phyloP scores from a whole-genome alignment of 208 protist species.

The Wallacemonas rigidus region DNA sequence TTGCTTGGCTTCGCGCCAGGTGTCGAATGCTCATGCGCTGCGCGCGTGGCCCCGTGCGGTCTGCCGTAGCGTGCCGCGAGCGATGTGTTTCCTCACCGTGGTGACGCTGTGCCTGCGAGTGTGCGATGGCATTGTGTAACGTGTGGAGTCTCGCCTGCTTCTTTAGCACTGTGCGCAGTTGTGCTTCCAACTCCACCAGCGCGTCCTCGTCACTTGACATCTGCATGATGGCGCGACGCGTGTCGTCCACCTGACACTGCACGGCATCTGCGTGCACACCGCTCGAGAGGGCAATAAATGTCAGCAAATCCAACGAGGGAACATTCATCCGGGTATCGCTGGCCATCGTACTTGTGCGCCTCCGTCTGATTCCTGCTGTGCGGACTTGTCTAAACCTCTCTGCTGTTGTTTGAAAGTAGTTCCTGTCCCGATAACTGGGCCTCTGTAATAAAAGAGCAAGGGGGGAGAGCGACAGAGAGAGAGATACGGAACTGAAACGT shows the following conservation, averaged over 20 bases:
- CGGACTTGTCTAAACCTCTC: too few relatives aligned
- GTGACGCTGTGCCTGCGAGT: constrained; percentile 30
- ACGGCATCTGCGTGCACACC: constrained; percentile 78
- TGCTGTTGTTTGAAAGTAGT: too few relatives aligned
- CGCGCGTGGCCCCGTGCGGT: neutral
- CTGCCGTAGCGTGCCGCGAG: neutral
- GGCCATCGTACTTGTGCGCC: too few relatives aligned
- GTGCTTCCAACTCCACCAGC: constrained; percentile 44
- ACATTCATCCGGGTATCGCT: neutral
- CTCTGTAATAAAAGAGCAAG: too few relatives aligned
- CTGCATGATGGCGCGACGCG: constrained; percentile 41
- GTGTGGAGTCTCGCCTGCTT: constrained; percentile 51
- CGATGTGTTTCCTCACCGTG: constrained; percentile 11
- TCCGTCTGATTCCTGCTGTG: too few relatives aligned
- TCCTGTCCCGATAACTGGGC: too few relatives aligned
- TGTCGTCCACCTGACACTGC: constrained; percentile 60
- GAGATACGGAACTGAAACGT: too few relatives aligned
- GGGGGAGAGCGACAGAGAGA: too few relatives aligned
- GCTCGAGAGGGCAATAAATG: constrained; percentile 65
- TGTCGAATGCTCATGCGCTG: neutral
- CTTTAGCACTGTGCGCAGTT: constrained; percentile 43
- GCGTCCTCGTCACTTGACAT: constrained; percentile 55
- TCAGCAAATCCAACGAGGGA: constrained; percentile 47
- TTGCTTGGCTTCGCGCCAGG: constrained; percentile 1
- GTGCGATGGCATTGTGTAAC: constrained; percentile 35